phyloP scores from a whole-genome alignment of 441 rosid species.

The Populus hybrid region DNA sequence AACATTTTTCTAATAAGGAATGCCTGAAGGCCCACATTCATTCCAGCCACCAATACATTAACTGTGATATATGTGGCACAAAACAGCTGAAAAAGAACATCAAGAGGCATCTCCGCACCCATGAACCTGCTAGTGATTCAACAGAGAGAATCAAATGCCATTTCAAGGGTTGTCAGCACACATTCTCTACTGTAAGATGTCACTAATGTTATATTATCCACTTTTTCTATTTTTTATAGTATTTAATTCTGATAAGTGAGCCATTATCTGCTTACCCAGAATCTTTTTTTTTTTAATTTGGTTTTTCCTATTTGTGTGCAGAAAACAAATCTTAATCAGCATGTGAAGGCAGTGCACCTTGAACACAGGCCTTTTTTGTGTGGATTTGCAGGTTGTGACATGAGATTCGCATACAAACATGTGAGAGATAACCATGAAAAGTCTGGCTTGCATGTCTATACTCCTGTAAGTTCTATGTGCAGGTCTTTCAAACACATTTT shows the following conservation, averaged over 20 bases:
- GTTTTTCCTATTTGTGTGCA: conserved; percentile 19
- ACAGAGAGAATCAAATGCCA: conserved; percentile 49
- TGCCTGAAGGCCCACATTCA: conserved; percentile 63
- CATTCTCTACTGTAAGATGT: conserved; percentile 64
- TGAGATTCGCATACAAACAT: conserved; percentile 77
- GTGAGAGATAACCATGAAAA: conserved; percentile 83
- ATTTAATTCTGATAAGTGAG: not conserved
- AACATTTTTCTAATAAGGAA: conserved; percentile 62
- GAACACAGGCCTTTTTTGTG: conserved; percentile 56
- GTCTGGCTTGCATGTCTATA: conserved; percentile 49
- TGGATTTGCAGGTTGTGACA: conserved; percentile 59
- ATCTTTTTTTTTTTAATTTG: not conserved
- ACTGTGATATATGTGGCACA: conserved; percentile 61
- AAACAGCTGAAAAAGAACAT: conserved; percentile 70
- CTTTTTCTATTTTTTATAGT: not conserved
- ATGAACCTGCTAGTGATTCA: conserved; percentile 36
- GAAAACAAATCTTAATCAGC: conserved; percentile 70
- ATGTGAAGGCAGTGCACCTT: conserved; percentile 65
- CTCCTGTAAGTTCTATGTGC: conserved; percentile 44
- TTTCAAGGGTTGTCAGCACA: conserved; percentile 45
- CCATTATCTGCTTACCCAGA: not conserved
- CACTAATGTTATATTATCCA: conserved; percentile 19
- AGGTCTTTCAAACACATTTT: not conserved
- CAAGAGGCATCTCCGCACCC: conserved; percentile 64
- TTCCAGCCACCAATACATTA: conserved; percentile 52